phyloP scores from a whole-genome alignment of 73 alveolate species.

The Urostyla sp. region DNA sequence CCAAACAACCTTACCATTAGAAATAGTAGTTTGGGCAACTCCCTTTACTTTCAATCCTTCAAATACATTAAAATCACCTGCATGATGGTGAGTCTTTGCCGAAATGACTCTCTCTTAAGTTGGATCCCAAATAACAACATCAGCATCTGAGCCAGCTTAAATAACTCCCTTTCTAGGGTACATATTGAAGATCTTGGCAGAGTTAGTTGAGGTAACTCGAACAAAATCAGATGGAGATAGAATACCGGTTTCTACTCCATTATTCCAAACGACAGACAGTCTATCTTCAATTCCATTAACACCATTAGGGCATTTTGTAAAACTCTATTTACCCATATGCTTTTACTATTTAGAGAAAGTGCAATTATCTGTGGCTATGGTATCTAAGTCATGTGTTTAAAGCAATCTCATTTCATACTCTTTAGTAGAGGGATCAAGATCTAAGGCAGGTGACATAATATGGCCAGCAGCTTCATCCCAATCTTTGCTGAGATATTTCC shows the following conservation, averaged over 20 bases:
- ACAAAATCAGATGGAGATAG: conserved; percentile 78
- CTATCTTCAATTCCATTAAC: conserved; percentile 86
- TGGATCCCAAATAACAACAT: conserved; percentile 80
- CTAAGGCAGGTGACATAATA: conserved; percentile 75
- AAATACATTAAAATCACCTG: conserved; percentile 77
- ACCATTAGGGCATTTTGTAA: conserved; percentile 82
- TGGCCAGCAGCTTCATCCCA: conserved; percentile 71
- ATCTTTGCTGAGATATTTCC: conserved; percentile 53
- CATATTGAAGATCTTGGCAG: conserved; percentile 85
- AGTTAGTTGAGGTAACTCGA: conserved; percentile 83
- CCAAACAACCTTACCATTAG: conserved; percentile 60
- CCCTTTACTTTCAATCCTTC: conserved; percentile 73
- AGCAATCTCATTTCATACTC: conserved; percentile 57
- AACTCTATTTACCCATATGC: conserved; percentile 72
- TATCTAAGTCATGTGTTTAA: conserved; percentile 68
- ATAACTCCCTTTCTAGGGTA: conserved; percentile 87
- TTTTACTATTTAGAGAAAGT: conserved; percentile 79
- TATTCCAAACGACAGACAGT: conserved; percentile 79
- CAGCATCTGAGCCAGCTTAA: conserved; percentile 85
- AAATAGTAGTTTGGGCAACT: conserved; percentile 57
- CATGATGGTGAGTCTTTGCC: conserved; percentile 84
- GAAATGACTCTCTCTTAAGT: conserved; percentile 66
- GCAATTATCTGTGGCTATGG: conserved; percentile 84
- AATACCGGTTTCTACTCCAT: conserved; percentile 81
- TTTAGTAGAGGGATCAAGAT: conserved; percentile 36